phyloP scores from a whole-genome alignment of 129 eudicot species.

The Solidago caesia region DNA sequence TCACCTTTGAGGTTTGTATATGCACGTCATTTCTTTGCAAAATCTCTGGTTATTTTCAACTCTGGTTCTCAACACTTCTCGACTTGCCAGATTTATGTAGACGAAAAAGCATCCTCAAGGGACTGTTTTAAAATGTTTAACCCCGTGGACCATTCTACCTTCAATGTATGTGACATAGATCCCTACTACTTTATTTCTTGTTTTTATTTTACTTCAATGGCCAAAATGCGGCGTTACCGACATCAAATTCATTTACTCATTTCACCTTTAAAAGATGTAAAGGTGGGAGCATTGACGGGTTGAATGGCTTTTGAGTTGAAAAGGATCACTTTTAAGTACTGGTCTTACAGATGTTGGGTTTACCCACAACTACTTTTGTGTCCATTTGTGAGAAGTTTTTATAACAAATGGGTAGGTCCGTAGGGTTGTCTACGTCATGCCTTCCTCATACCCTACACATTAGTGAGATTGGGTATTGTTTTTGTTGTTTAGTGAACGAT shows the following conservation, averaged over 20 bases:
- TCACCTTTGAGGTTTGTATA: constrained; percentile 84
- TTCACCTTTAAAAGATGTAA: background rate
- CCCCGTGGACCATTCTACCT: constrained; percentile 76
- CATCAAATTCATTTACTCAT: background rate
- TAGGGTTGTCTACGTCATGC: no score
- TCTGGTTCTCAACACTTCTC: constrained; percentile 10
- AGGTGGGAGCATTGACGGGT: background rate
- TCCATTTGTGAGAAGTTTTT: background rate
- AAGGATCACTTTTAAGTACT: background rate
- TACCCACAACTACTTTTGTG: background rate
- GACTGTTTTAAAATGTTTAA: constrained; percentile 97
- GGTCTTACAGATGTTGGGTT: background rate
- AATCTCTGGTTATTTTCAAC: background rate
- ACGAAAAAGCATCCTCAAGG: constrained; percentile 66
- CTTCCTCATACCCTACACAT: no score
- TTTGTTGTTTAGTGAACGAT: no score
- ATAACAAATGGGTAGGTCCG: background rate
- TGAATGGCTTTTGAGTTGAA: constrained; percentile 1
- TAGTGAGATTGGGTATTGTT: no score
- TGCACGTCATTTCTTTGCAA: background rate
- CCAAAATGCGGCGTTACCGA: background rate
- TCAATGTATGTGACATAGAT: constrained; percentile 54
- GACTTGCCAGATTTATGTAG: constrained; percentile 79
- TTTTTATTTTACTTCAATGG: background rate
- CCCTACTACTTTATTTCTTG: background rate